These are phyloP conservation scores for Schwanniomyces etchellsii DNA, from an alignment of 1,139 yeast species.

Conservation along the genomic window DNA sequence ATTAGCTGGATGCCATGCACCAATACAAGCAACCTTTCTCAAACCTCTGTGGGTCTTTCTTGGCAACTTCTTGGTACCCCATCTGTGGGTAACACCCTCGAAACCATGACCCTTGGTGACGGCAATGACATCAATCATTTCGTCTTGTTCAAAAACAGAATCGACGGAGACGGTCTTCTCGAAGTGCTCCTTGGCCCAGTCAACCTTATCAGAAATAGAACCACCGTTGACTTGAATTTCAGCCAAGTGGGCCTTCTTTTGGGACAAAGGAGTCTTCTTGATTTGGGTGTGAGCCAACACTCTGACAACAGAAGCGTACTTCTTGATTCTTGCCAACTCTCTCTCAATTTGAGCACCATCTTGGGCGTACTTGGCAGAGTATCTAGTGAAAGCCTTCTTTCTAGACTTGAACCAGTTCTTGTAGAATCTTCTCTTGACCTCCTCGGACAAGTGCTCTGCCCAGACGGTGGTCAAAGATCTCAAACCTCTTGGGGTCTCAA, in stretches of 20 bases:
- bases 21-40: slow-evolving; percentile 99
- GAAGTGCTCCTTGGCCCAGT: slow-evolving; percentile 98
- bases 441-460: slow-evolving; percentile 99
- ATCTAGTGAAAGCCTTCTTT: slow-evolving; percentile 99
- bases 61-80: slow-evolving; percentile 99
- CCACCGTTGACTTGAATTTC: slow-evolving; percentile 99
- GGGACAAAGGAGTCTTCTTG: slow-evolving; percentile 98
- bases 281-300: slow-evolving; percentile 99
- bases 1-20: slow-evolving; percentile 99
- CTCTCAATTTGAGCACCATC: slow-evolving; percentile 86
- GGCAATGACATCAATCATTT: slow-evolving; percentile 97
- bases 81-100: slow-evolving; percentile 99
- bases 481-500: slow-evolving; percentile 99
- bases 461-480: slow-evolving; percentile 99
- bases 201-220: slow-evolving; percentile 93
- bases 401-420: slow-evolving; percentile 99
- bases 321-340: slow-evolving; percentile 97
- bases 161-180: slow-evolving; percentile 97
- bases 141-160: slow-evolving; percentile 97
- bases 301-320: slow-evolving; percentile 98
- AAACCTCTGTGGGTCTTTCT: slow-evolving; percentile 99
- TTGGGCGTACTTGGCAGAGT: slow-evolving; percentile 96
- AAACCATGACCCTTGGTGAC: slow-evolving; percentile 99
- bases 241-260: slow-evolving; percentile 99
- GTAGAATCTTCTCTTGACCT: slow-evolving; percentile 99